Conservation (phyloP, 495 filamentous ascomycete species). For the Podospora anserina region DNA sequence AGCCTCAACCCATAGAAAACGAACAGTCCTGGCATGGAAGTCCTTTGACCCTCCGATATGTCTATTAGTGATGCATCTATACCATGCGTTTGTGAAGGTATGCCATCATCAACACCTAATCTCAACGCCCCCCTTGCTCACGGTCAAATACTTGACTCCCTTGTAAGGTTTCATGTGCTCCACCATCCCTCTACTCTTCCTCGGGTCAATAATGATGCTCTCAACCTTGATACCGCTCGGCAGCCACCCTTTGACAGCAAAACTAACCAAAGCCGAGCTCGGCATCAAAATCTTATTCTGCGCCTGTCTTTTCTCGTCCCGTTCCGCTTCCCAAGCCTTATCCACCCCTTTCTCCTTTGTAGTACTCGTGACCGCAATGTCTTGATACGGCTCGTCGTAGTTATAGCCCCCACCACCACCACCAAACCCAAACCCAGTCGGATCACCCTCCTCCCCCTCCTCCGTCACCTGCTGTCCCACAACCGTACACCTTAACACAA, state of each 20-base stretch:
- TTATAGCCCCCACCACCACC: constrained; percentile 50
- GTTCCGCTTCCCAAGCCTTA: constrained; percentile 43
- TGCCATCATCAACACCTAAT: constrained; percentile 53
- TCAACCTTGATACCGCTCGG: constrained; percentile 93
- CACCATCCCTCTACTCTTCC: constrained; percentile 80
- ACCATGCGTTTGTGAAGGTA: background rate
- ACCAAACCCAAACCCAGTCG: constrained; percentile 47
- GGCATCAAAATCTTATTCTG: constrained; percentile 88
- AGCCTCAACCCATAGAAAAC: background rate
- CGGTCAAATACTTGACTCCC: constrained; percentile 94
- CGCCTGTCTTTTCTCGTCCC: constrained; percentile 53
- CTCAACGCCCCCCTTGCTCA: constrained; percentile 83
- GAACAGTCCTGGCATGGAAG: background rate
- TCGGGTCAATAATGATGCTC: constrained; percentile 76
- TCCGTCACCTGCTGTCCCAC: constrained; percentile 63
- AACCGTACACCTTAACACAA: constrained; percentile 69
- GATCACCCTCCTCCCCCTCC: constrained; percentile 55
- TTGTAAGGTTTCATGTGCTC: constrained; percentile 93
- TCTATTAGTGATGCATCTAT: background rate
- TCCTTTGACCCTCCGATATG: background rate
- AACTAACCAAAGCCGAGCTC: constrained; percentile 78
- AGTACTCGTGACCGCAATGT: constrained; percentile 31
- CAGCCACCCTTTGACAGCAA: constrained; percentile 91
- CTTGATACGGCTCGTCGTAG: constrained; percentile 59
- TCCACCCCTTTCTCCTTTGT: constrained; percentile 26